phyloP scores from a whole-genome alignment of 2,329 filamentous ascomycete species.

The Phaeosphaeriaceae sp. region DNA sequence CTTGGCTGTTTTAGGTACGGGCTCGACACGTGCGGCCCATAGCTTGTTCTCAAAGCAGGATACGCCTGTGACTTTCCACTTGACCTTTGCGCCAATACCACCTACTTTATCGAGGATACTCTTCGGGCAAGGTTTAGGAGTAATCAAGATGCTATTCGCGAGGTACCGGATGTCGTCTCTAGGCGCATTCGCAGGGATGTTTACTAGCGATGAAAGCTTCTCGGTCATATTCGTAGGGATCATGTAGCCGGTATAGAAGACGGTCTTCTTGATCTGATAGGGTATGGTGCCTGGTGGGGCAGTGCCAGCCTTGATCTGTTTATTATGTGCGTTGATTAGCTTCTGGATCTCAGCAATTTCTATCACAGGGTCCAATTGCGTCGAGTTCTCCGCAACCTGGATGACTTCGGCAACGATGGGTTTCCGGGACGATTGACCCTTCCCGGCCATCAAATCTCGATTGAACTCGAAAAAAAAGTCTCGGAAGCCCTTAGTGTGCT shows the following conservation, averaged over 20 bases:
- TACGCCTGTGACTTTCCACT: constrained; percentile 81
- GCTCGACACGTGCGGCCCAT: constrained; percentile 83
- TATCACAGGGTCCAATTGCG: constrained; percentile 74
- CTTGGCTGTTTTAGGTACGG: constrained; percentile 68
- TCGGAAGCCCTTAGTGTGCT: constrained; percentile 79
- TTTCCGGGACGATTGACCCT: constrained; percentile 59
- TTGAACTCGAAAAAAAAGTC: constrained; percentile 85
- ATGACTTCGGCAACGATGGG: constrained; percentile 81
- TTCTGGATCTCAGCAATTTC: constrained; percentile 87
- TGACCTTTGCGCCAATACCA: constrained; percentile 81
- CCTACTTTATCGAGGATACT: constrained; percentile 82
- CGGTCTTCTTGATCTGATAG: constrained; percentile 80
- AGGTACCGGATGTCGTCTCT: constrained; percentile 79
- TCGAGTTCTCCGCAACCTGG: constrained; percentile 79
- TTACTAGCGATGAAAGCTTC: constrained; percentile 72
- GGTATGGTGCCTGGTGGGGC: constrained; percentile 55
- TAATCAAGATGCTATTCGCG: constrained; percentile 91
- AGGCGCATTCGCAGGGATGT: constrained; percentile 66
- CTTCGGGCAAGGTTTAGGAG: constrained; percentile 73
- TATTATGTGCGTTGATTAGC: constrained; percentile 88
- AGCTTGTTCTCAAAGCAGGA: constrained; percentile 78
- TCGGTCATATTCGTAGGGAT: constrained; percentile 75
- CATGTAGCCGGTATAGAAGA: constrained; percentile 93
- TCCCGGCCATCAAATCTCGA: constrained; percentile 56
- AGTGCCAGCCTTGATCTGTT: constrained; percentile 56